These are phyloP conservation scores for Haplosporangium sp. DNA, from an alignment of 371 early-diverging fungal species.

Conservation along the genomic window DNA sequence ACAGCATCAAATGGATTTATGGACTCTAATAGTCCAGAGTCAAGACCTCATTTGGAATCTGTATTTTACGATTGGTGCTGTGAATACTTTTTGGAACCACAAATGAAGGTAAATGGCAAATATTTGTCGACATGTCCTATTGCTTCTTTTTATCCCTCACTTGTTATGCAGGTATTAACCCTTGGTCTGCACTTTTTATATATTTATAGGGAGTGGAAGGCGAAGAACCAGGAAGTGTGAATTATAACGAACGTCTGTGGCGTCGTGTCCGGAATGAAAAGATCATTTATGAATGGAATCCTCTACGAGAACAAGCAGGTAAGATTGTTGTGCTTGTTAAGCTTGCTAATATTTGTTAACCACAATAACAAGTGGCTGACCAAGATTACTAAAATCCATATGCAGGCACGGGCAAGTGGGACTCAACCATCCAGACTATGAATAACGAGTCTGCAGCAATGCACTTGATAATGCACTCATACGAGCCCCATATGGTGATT, in stretches of 20 bases:
- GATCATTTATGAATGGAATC: slow-evolving; percentile 70
- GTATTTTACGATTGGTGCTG: slow-evolving; percentile 88
- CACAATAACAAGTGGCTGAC: background rate
- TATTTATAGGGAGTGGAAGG: slow-evolving; percentile 75
- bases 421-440: slow-evolving; percentile 67
- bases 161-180: too few species aligned
- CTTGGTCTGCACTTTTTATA: too few species aligned
- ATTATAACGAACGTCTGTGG: slow-evolving; percentile 85
- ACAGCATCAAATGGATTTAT: slow-evolving; percentile 14
- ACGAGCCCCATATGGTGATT: slow-evolving; percentile 80
- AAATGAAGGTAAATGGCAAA: slow-evolving; percentile 76
- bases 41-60: slow-evolving; percentile 64
- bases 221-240: slow-evolving; percentile 87
- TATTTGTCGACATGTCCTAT: background rate
- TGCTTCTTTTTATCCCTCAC: too few species aligned
- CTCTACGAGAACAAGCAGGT: slow-evolving; percentile 62
- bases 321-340: too few species aligned
- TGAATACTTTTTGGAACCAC: slow-evolving; percentile 92
- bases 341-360: too few species aligned
- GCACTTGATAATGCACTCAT: slow-evolving; percentile 77
- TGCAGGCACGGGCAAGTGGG: slow-evolving; percentile 70
- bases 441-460: slow-evolving; percentile 71
- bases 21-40: slow-evolving; percentile 19
- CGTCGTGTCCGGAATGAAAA: slow-evolving; percentile 78
- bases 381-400: background rate